These are phyloP conservation scores for Parasitella parasitica DNA, from an alignment of 371 early-diverging fungal genomes.

Conservation along the genomic window DNA sequence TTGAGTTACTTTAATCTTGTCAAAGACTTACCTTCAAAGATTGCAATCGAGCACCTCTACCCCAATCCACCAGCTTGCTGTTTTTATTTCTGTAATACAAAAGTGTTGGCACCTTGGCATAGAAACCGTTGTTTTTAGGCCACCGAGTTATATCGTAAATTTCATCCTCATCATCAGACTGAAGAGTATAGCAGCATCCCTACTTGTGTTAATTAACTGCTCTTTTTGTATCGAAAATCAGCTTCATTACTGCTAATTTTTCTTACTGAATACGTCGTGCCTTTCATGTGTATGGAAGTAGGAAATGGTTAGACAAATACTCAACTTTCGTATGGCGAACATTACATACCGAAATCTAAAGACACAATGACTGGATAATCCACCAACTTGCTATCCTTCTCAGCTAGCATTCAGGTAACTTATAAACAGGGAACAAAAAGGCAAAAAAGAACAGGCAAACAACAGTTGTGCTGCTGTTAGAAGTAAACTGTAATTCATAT, in stretches of 20 bases:
- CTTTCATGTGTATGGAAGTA: conserved; percentile 7
- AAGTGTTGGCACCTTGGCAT: conserved; percentile 48
- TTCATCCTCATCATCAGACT: conserved; percentile 13
- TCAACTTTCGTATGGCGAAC: background rate
- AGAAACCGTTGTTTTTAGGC: conserved; percentile 51
- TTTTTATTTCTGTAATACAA: conserved; percentile 43
- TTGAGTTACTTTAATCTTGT: no score
- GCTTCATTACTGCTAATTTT: background rate
- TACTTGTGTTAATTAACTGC: background rate
- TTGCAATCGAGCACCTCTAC: conserved; percentile 48
- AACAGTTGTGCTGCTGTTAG: background rate
- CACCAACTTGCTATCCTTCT: background rate
- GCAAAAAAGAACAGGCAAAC: background rate
- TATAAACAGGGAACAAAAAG: conserved; percentile 1
- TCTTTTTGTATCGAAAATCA: background rate
- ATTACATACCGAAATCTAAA: conserved; percentile 45
- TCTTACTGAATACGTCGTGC: conserved; percentile 44
- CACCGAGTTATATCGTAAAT: conserved; percentile 56
- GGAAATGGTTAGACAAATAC: background rate
- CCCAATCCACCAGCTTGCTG: conserved; percentile 53
- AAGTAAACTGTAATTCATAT: background rate
- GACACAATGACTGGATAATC: conserved; percentile 49
- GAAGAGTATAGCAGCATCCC: conserved; percentile 33
- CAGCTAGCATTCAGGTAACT: background rate
- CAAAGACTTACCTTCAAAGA: conserved; percentile 6